Percentiles rank a stretch among this genome's conserved stretches.
These are phyloP conservation scores for Aspergillus heteromorphus DNA, from an alignment of 495 filamentous ascomycete genomes.

Conservation along the genomic window DNA sequence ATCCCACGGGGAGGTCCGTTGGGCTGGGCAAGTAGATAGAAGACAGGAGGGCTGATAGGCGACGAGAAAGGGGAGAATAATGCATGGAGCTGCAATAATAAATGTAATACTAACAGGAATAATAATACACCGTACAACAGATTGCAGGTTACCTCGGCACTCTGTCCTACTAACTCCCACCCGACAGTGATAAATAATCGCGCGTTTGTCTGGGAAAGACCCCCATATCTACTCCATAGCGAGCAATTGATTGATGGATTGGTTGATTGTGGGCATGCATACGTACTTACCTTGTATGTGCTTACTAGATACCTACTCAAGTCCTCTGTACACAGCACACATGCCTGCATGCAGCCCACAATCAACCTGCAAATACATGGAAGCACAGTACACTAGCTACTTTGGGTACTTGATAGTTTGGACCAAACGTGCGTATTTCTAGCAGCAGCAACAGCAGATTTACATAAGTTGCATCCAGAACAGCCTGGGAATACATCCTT, in stretches of 20 bases:
- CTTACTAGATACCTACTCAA: too few relatives aligned
- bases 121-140: too few relatives aligned
- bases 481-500: too few relatives aligned
- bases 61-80: not conserved
- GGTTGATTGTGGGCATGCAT: not conserved
- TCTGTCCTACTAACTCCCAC: too few relatives aligned
- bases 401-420: too few relatives aligned
- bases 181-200: not conserved
- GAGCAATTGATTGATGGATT: not conserved
- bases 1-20: conserved; percentile 6
- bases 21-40: conserved; percentile 17
- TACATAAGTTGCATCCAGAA: not conserved
- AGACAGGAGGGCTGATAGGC: conserved; percentile 7
- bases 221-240: not conserved
- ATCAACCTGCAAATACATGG: too few relatives aligned
- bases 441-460: not conserved
- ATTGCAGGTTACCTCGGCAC: not conserved
- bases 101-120: too few relatives aligned
- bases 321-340: too few relatives aligned
- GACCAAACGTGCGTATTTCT: not conserved
- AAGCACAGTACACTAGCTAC: too few relatives aligned
- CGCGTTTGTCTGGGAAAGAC: not conserved
- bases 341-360: too few relatives aligned
- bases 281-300: too few relatives aligned
- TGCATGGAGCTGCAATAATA: too few relatives aligned